Percentiles rank a stretch among this genome's conserved stretches.
Conservation (phyloP, 257 asterid species). For the Anisodus tanguticus region DNA sequence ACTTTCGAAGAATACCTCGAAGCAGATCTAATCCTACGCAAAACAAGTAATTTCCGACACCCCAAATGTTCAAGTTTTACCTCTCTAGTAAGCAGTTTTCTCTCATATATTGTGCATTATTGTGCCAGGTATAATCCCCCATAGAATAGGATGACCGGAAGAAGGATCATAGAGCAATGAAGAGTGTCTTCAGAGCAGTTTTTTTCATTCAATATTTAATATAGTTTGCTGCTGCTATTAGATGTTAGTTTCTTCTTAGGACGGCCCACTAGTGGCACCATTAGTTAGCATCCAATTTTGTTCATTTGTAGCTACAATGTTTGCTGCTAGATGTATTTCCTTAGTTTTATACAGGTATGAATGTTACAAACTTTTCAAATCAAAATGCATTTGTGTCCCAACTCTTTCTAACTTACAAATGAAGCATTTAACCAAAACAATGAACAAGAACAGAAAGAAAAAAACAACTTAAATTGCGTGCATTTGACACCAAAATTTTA, state of each 20-base stretch:
- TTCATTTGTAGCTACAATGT: not conserved
- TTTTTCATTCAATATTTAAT: not conserved
- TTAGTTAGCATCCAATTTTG: not conserved
- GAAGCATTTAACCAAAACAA: not conserved
- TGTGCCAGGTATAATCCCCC: slow-evolving; percentile 33
- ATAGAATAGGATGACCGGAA: slow-evolving; percentile 18
- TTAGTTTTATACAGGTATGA: not conserved
- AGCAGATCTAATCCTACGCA: slow-evolving; percentile 47
- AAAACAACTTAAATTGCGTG: not conserved
- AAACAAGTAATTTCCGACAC: slow-evolving; percentile 39
- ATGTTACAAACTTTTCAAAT: not conserved
- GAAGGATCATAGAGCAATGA: slow-evolving; percentile 24
- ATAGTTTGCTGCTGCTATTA: slow-evolving; percentile 1
- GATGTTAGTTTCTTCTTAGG: slow-evolving; percentile 11
- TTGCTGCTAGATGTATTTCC: not conserved
- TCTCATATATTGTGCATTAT: slow-evolving; percentile 18
- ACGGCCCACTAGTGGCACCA: not conserved
- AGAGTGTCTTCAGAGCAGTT: slow-evolving; percentile 22
- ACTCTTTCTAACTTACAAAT: not conserved
- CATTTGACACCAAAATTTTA: not conserved
- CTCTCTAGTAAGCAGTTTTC: not conserved
- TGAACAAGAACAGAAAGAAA: not conserved
- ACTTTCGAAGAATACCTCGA: slow-evolving; percentile 38
- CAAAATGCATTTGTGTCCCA: not conserved
- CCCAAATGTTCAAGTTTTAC: slow-evolving; percentile 7